phyloP scores from a whole-genome alignment of 1,284 basidiomycete species.

The Ustanciosporium gigantosporum region DNA sequence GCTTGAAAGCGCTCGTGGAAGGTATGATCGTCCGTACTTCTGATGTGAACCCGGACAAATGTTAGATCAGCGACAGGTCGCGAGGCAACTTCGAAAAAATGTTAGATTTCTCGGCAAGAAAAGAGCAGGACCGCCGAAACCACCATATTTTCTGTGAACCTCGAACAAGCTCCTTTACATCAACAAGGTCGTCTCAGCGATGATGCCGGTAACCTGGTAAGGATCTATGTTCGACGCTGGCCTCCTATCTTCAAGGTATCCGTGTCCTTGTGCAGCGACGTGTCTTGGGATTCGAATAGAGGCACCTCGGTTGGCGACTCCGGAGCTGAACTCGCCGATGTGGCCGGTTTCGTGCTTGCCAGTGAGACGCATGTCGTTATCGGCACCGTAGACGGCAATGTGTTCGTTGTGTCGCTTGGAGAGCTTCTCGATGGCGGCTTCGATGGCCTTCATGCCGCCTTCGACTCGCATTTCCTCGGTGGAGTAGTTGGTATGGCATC shows the following conservation, averaged over 20 bases:
- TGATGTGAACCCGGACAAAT: no score
- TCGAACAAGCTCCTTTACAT: background rate
- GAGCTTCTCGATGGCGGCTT: constrained; percentile 78
- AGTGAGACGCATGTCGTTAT: constrained; percentile 60
- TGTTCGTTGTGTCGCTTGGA: constrained; percentile 63
- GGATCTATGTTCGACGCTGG: constrained; percentile 90
- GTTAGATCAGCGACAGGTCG: no score
- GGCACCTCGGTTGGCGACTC: constrained; percentile 93
- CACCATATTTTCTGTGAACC: no score
- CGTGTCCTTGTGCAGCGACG: constrained; percentile 86
- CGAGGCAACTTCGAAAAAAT: no score
- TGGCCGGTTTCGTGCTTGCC: constrained; percentile 80
- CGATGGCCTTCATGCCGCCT: constrained; percentile 85
- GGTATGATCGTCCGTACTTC: no score
- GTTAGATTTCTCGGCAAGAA: no score
- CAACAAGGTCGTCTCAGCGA: constrained; percentile 81
- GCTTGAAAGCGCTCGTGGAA: no score
- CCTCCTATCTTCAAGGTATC: constrained; percentile 71
- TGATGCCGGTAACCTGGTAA: constrained; percentile 67
- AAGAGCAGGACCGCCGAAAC: no score
- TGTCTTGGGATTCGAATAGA: constrained; percentile 76
- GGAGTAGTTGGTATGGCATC: constrained; percentile 68
- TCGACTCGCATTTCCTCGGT: constrained; percentile 51
- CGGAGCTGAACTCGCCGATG: constrained; percentile 88
- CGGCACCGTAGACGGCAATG: constrained; percentile 61